Base-by-base conservation (phyloP, 208 protist species). In the Lotmaria passim region DNA sequence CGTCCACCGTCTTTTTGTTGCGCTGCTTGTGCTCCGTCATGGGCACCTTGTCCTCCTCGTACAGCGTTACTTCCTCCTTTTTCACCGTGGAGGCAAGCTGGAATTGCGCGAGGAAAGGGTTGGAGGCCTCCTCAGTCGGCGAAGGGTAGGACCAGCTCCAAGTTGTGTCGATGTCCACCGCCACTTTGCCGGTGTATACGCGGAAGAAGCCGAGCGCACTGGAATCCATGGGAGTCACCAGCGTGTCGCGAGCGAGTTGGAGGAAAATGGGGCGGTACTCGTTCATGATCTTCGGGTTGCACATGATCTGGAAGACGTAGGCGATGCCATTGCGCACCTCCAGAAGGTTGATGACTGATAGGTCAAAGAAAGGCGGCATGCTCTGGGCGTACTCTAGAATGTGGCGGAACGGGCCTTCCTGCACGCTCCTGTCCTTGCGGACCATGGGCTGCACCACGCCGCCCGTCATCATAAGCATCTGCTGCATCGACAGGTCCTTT, bases 281-380 rank as follows among this genome's bases (percentile, higher is more conserved):
- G 33, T 79, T 72, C 81, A 91, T 85, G 4, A 88, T 78, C 41
- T 68, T 79, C n/a, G 81, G 79, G 56, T 75, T 87, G 65, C 78
- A 73, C 83, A 90, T 94, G n/a, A 94, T 88, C 66, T 94, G 89
- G 55, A 94, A 88, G 0, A 89, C 83, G 60, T 92, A 91, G 6
- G 89, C 89, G 46, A 94, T 48, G 26, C 84, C 79, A 46, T 90
- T 77, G 59, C 78, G 83, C 34, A 94, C 82, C 62, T 87, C 82
- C 59, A 90, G 55, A 17, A 94, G 73, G 73, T 91, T 94, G 64
- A 88, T 68, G 28, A 94, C 89, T 17, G 67, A 75, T 15, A 94
- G 66, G 41, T 94, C 75, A 38, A 90, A 85, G 58, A 87, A 85
- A 31, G 89, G 85, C 23, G 87, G 87, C 63, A 90, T 81, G 61